Conservation (phyloP, 192 early-diverging fungal genomes). For the Mortierella hygrophila region DNA sequence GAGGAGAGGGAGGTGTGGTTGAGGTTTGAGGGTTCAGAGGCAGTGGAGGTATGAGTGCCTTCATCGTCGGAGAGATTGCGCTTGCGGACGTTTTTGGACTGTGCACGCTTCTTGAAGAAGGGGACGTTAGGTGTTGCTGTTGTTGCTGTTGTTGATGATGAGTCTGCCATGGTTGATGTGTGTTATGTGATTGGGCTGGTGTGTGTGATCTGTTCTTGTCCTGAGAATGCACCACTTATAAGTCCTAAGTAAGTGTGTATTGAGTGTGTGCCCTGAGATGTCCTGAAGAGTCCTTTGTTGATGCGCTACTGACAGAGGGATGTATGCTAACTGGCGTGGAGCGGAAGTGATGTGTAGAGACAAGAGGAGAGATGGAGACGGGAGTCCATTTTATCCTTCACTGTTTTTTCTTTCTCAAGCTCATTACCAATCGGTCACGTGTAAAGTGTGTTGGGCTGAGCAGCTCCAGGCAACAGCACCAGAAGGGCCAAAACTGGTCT, state of each 20-base stretch:
- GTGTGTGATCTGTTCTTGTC: not conserved
- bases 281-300: not conserved
- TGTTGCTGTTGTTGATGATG: conserved; percentile 4
- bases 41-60: conserved; percentile 27
- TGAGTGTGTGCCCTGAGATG: not conserved
- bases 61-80: conserved; percentile 60
- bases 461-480: not conserved
- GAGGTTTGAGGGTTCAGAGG: conserved; percentile 51
- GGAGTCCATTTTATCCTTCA: not conserved
- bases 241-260: not conserved
- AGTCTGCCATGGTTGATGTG: conserved; percentile 27
- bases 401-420: not conserved
- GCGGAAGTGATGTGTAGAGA: not conserved
- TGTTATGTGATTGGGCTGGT: not conserved
- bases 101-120: conserved; percentile 70
- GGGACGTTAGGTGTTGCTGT: conserved; percentile 53
- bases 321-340: no score
- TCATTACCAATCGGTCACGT: not conserved
- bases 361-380: not conserved
- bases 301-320: no score
- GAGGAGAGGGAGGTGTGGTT: conserved; percentile 56
- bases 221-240: not conserved
- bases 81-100: conserved; percentile 68
- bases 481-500: not conserved
- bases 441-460: not conserved